phyloP scores from a whole-genome alignment of 371 early-diverging fungal species.

The Phascolomyces articulosus region DNA sequence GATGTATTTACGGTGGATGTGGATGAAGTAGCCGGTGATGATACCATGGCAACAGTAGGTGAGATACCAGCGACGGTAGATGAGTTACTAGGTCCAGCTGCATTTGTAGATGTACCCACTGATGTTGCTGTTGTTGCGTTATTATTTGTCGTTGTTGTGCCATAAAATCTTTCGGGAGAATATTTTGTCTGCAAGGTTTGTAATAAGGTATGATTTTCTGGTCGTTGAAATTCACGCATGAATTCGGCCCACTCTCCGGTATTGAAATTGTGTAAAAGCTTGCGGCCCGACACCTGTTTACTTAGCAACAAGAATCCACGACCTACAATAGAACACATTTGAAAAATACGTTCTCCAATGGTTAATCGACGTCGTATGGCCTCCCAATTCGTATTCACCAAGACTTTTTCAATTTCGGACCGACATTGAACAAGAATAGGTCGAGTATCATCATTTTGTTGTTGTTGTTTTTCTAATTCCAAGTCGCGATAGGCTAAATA shows the following conservation, averaged over 20 bases:
- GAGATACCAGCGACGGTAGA: no score
- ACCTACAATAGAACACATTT: constrained; percentile 41
- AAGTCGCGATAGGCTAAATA: constrained; percentile 48
- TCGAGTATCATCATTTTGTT: constrained; percentile 32
- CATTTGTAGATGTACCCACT: no score
- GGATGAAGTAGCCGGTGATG: no score
- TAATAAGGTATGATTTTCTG: constrained; percentile 37
- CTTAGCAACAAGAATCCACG: constrained; percentile 49
- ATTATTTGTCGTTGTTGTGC: neutral
- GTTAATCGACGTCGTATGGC: constrained; percentile 55
- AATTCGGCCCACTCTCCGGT: constrained; percentile 53
- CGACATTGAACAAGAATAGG: constrained; percentile 46
- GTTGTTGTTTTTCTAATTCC: constrained; percentile 36
- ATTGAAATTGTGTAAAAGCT: constrained; percentile 53
- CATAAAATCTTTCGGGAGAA: constrained; percentile 39
- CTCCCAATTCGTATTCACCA: constrained; percentile 56
- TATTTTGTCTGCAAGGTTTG: constrained; percentile 44
- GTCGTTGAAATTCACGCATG: constrained; percentile 45
- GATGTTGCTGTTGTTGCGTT: no score
- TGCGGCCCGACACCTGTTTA: constrained; percentile 54
- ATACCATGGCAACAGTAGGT: no score
- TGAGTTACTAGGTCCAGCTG: no score
- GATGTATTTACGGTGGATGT: no score
- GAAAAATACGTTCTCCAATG: constrained; percentile 53
- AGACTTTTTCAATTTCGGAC: constrained; percentile 48